Evolutionary conservation across 2,329 filamentous ascomycete genomes (phyloP), one percentile per base, ranked within the genome.

Genomic region (Cyphellophora attinorum): DNA sequence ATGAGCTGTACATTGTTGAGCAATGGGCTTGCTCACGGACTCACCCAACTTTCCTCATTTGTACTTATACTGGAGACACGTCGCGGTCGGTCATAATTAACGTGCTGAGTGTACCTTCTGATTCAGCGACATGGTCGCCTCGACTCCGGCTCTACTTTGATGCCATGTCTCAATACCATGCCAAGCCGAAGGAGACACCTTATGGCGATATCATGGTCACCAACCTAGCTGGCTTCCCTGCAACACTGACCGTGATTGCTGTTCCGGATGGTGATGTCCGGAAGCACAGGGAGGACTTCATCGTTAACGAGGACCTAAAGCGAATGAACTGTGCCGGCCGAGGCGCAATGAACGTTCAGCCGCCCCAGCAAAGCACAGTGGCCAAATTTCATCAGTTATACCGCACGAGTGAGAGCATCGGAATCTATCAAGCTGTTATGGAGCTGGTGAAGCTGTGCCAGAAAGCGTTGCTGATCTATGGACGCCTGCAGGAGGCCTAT

Each of bases 21-120:
- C 91, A 98, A 67, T 98, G 91, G 91, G 85, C 85, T 5, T 95
- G 88, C 59, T 95, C 89, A 10, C 77, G 91, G 34, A 73, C 78
- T 37, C 85, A 93, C 42, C 89, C 89, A 1, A 95, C 89, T 11
- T 83, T 93, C 44, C 75, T 93, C 32, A 93, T 96, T 45, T 83
- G 82, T 27, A 94, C 88, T 3, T 95, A 91, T 53, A 96, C 89
- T 0, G 91, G 89, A 35, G 86, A 95, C 50, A 69, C 76, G 19
- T 77, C 76, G 19, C 82, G 94, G 56, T 74, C 69, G 1, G 77
- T 93, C n/a, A 61, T 81, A 6, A 86, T 85, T 4, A 79, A 81
- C 3, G 79, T 96, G 6, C 64, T 96, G 29, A 79, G 79, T 32
- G 80, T 95, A 5, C 88, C 89, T 1, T 76, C 74, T 10, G 81